A percentile compares a stretch with the other conserved stretches of the same genome.
Conservation (phyloP, 495 filamentous ascomycete species). For the Darksidea phi region DNA sequence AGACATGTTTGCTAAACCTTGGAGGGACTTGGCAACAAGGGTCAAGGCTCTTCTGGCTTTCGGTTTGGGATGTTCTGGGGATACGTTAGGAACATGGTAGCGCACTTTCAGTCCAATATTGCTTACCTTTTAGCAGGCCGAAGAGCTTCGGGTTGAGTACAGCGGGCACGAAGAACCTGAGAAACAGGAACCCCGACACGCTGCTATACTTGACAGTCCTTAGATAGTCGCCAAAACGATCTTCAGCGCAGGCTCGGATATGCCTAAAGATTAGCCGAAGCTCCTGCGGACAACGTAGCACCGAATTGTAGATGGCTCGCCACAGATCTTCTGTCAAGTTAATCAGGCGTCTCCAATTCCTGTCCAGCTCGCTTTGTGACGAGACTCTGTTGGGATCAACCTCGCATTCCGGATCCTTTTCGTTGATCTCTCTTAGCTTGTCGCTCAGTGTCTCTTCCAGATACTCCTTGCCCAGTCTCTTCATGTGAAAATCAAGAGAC, state of each 20-base stretch:
- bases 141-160: slow-evolving; percentile 97
- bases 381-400: slow-evolving; percentile 81
- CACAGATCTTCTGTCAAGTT: slow-evolving; percentile 77
- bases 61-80: slow-evolving; percentile 74
- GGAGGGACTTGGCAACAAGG: slow-evolving; percentile 91
- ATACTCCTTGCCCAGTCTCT: slow-evolving; percentile 88
- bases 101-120: slow-evolving; percentile 12
- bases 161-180: slow-evolving; percentile 94
- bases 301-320: slow-evolving; percentile 74
- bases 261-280: slow-evolving; percentile 86
- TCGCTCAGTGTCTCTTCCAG: slow-evolving; percentile 84
- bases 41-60: slow-evolving; percentile 89
- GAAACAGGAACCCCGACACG: slow-evolving; percentile 93
- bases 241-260: slow-evolving; percentile 89
- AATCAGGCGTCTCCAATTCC: slow-evolving; percentile 81
- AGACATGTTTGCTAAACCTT: slow-evolving; percentile 89
- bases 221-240: slow-evolving; percentile 93
- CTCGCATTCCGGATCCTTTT: slow-evolving; percentile 86
- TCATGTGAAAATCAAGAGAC: slow-evolving; percentile 92
- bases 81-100: not conserved
- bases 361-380: slow-evolving; percentile 68
- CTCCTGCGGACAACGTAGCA: slow-evolving; percentile 74
- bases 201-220: slow-evolving; percentile 92
- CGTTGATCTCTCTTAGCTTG: slow-evolving; percentile 81
- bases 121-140: slow-evolving; percentile 74